Evolutionary conservation across 495 filamentous ascomycete species (phyloP), one percentile per base, ranked within the genome.

Genomic region (Penicillium psychrofluorescens): DNA sequence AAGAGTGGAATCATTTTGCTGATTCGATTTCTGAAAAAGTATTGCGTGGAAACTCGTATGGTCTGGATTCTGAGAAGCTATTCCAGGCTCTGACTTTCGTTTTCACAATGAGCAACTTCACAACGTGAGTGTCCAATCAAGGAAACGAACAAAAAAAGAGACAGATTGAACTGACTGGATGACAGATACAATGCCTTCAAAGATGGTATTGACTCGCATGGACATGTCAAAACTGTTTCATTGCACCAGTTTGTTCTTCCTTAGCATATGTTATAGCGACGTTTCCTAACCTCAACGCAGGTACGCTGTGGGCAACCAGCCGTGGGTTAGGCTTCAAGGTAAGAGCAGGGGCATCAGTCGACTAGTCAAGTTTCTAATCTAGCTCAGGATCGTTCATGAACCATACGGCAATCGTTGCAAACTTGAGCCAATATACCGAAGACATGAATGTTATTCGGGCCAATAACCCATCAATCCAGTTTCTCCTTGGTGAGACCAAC

Each of bases 51-150:
- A 53, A 53, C 32, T 9, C 12, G 10, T 53, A 53, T 31, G 45
- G 50, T 5, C 27, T 53, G 32, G 45, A 53, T 14, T 35, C 38
- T 15, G 42, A 42, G 45, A 45, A 22, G 29, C n/a, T 53, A 11
- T 53, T 45, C 27, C 50, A 53, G 35, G 50, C 45, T 40, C 45
- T 48, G 41, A 53, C 50, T 29, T 53, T 53, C 39, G 44, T 42
- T 6, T 44, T n/a, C n/a, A 37, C 37, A 9, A 14, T 35, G 0
- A 30, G 38, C 41, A 36, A 41, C 0, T 52, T 45, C n/a, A 32
- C 40, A 6, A 41, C 41, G 49, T 52, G n/a, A 35, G 41, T 38
- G 13, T 27, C 22, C 6, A 22, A 6, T 4, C 22, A 22, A 6
- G 22, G 22, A 22, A 22, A 22, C 2, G 6, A 3, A 6, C 22